Conservation (phyloP, 441 rosid genomes). For the Populus hybrid region DNA sequence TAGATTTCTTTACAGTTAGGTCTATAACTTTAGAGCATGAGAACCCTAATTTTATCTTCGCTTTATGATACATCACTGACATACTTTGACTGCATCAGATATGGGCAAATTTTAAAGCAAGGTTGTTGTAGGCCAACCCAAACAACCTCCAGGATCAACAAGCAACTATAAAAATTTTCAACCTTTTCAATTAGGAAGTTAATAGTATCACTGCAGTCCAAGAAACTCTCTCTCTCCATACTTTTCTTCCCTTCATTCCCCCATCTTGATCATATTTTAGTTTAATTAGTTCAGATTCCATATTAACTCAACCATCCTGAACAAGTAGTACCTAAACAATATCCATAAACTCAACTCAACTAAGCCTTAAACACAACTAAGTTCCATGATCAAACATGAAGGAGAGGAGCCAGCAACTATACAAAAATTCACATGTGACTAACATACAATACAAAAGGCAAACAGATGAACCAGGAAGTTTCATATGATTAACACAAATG, state of each 20-base stretch:
- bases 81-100: not conserved
- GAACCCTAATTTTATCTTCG: too few species aligned
- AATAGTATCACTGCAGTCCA: not conserved
- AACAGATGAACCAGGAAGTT: not conserved
- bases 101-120: not conserved
- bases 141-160: not conserved
- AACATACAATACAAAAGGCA: not conserved
- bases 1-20: too few species aligned
- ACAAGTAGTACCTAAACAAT: not conserved
- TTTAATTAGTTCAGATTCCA: not conserved
- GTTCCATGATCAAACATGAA: not conserved
- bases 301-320: not conserved
- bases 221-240: not conserved
- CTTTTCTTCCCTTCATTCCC: not conserved
- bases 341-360: not conserved
- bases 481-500: not conserved
- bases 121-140: not conserved
- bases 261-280: not conserved
- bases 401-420: not conserved
- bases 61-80: too few species aligned
- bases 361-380: not conserved
- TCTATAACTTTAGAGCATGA: too few species aligned
- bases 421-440: not conserved
- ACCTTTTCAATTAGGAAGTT: not conserved
- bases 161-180: not conserved